Evolutionary conservation across 1,284 basidiomycete genomes (phyloP), one percentile per base, ranked within the genome.

Genomic region (Takashimella koratensis): DNA sequence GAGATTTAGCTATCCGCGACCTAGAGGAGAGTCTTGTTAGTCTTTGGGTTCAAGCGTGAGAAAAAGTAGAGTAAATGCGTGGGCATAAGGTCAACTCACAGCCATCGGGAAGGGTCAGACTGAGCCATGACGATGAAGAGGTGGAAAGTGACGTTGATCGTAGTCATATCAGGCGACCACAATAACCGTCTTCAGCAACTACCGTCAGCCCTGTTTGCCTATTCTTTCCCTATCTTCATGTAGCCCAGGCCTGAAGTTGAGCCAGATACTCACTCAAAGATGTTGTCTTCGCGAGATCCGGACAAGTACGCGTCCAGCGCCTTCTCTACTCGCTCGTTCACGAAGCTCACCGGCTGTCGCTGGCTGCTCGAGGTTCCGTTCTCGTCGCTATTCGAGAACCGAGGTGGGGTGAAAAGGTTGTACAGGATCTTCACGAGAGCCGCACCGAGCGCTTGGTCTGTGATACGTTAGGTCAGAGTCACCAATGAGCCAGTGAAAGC

Each of bases 101-200:
- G 78, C 76, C 66, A 62, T 78, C 84, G 36, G 77, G 80, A 58
- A 84, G 79, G 4, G 86, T 75, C 59, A 86, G 86, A 68, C 91
- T 92, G 41, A 36, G 30, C 30, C 8, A 36, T 8, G 16, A 36
- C 30, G 16, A 84, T 70, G 40, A 91, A 79, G 52, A 93, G 80
- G 30, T 89, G 82, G 27, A 90, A 74, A 1, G 83, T 81, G 2
- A 85, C 82, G 4, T 83, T 64, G 23, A 86, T 78, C 4, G 83
- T 84, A 26, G 79, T 79, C 43, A 77, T 59, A 68, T 92, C 88
- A 41, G 81, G 80, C 24, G 85, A 86, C 44, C 81, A 79, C 20
- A 92, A 77, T 21, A 90, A 76, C 26, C 90, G 87, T 64, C 89
- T 91, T 50, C 42, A 61, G 52, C 30, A 48, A 23, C 8, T 12